These are phyloP conservation scores for Curvularia eragrostidis DNA, from an alignment of 2,329 filamentous ascomycete genomes.

Conservation along the genomic window DNA sequence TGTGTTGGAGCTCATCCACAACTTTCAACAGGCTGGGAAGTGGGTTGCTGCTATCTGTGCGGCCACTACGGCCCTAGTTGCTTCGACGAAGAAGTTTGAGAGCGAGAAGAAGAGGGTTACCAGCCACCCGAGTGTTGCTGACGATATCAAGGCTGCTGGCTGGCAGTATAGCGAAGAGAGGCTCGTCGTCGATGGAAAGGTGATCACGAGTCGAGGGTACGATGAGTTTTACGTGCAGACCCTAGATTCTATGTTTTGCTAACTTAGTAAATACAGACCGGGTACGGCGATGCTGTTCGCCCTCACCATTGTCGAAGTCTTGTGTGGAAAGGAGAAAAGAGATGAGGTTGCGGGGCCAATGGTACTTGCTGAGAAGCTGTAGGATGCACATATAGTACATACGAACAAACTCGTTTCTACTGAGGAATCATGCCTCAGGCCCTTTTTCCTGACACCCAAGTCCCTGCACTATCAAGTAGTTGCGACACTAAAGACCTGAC, in stretches of 20 bases:
- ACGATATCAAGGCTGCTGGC: conserved; percentile 36
- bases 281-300: conserved; percentile 50
- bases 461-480: too few species aligned
- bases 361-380: conserved; percentile 48
- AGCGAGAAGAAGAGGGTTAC: conserved; percentile 39
- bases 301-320: conserved; percentile 48
- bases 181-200: conserved; percentile 45
- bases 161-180: conserved; percentile 49
- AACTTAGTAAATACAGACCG: conserved; percentile 30
- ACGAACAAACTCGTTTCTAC: background rate
- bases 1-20: conserved; percentile 40
- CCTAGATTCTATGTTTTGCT: background rate
- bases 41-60: conserved; percentile 49
- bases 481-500: too few species aligned
- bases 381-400: background rate
- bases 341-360: conserved; percentile 59
- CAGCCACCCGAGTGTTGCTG: conserved; percentile 49
- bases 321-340: conserved; percentile 54
- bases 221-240: background rate
- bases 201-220: conserved; percentile 48
- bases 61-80: conserved; percentile 49
- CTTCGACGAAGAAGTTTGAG: conserved; percentile 27
- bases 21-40: conserved; percentile 41
- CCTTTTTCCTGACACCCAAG: too few species aligned
- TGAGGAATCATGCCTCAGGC: background rate